phyloP scores from a whole-genome alignment of 176 grass and related monocot genomes.

The Aegilops sharonensis region DNA sequence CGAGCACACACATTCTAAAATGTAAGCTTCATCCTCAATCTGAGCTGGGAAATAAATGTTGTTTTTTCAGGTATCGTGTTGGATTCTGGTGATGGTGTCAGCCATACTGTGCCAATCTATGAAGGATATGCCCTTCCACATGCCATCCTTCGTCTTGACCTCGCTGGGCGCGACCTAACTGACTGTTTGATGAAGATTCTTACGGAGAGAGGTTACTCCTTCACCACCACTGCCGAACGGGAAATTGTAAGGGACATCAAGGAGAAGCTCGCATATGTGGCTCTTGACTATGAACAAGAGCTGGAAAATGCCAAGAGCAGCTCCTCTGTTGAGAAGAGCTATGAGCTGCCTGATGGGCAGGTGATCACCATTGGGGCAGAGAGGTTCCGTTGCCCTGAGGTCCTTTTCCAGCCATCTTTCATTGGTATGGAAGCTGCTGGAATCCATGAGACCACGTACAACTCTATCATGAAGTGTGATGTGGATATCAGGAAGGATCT shows the following conservation, averaged over 20 bases:
- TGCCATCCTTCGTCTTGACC: slow-evolving; percentile 45
- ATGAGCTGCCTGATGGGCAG: slow-evolving; percentile 65
- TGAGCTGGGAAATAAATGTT: background rate
- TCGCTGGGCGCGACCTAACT: slow-evolving; percentile 50
- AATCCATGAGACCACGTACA: slow-evolving; percentile 76
- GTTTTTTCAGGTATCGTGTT: slow-evolving; percentile 37
- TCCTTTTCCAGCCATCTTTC: slow-evolving; percentile 73
- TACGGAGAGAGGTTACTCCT: slow-evolving; percentile 57
- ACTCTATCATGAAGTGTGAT: slow-evolving; percentile 89
- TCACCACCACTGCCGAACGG: slow-evolving; percentile 60
- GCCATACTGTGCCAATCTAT: slow-evolving; percentile 52
- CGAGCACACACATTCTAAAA: background rate
- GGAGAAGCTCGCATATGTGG: slow-evolving; percentile 63
- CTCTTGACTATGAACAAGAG: slow-evolving; percentile 64
- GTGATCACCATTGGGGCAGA: slow-evolving; percentile 69
- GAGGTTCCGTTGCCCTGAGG: slow-evolving; percentile 77
- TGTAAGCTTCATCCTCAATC: background rate
- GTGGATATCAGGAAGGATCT: slow-evolving; percentile 82
- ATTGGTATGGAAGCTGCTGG: slow-evolving; percentile 67
- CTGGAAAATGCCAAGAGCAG: slow-evolving; percentile 48
- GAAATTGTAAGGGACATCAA: slow-evolving; percentile 80
- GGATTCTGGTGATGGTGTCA: slow-evolving; percentile 54
- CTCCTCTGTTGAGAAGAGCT: slow-evolving; percentile 64
- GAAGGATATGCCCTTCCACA: slow-evolving; percentile 49
- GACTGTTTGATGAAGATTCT: slow-evolving; percentile 67